These are phyloP conservation scores for Cladophialophora exuberans DNA, from an alignment of 2,329 filamentous ascomycete species.

Conservation along the genomic window DNA sequence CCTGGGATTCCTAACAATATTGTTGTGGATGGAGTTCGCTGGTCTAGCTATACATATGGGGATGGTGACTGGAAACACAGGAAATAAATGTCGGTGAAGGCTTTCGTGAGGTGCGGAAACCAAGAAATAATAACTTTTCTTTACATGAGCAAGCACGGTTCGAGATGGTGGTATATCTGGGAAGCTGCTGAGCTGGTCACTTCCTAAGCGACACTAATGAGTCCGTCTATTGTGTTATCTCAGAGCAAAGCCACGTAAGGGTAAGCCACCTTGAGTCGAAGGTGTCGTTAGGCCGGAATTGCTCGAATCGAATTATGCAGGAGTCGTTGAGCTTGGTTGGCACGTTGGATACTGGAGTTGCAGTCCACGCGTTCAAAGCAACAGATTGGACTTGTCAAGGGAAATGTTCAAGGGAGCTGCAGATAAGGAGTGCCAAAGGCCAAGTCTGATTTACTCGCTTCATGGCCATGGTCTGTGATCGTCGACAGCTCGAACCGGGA, in stretches of 20 bases:
- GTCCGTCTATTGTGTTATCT: not conserved
- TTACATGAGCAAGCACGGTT: not conserved
- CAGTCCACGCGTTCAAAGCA: constrained; percentile 1
- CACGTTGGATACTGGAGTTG: not conserved
- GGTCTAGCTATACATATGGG: too few relatives aligned
- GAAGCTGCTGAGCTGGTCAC: not conserved
- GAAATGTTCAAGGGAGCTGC: not conserved
- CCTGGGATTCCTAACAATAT: too few relatives aligned
- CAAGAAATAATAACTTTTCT: not conserved
- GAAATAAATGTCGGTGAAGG: too few relatives aligned
- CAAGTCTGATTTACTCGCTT: not conserved
- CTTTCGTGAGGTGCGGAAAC: not conserved
- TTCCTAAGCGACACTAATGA: not conserved
- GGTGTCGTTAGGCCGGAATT: not conserved
- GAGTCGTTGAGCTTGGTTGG: not conserved
- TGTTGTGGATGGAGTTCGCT: too few relatives aligned
- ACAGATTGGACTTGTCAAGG: not conserved
- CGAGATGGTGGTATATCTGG: not conserved
- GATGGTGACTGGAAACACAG: not conserved
- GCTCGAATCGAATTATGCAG: not conserved
- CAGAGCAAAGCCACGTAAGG: not conserved
- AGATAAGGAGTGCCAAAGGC: not conserved
- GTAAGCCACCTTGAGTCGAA: not conserved
- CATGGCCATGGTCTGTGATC: not conserved
- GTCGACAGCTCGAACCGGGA: not conserved